These are phyloP conservation scores for Aspergillus pseudotamarii DNA, from an alignment of 2,329 filamentous ascomycete genomes.

Conservation along the genomic window DNA sequence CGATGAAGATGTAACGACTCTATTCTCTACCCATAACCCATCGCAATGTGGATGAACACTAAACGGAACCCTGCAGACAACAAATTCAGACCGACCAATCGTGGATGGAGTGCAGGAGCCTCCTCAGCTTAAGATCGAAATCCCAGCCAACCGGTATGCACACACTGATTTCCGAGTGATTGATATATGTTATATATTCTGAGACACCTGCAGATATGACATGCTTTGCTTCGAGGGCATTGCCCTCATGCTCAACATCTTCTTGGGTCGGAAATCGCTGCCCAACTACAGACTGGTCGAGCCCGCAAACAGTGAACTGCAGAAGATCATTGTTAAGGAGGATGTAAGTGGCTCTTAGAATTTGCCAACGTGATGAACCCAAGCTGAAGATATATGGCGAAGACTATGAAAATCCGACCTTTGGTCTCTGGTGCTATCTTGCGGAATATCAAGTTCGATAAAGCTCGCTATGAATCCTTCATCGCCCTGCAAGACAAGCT, in stretches of 20 bases:
- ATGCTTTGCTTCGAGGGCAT: slow-evolving; percentile 98
- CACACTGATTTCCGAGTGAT: neutral
- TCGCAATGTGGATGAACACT: neutral
- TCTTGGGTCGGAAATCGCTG: slow-evolving; percentile 73
- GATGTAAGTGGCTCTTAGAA: slow-evolving; percentile 47
- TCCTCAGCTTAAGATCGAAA: slow-evolving; percentile 95
- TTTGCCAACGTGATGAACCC: slow-evolving; percentile 9
- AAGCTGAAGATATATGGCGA: slow-evolving; percentile 7
- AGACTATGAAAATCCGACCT: slow-evolving; percentile 78
- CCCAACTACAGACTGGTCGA: slow-evolving; percentile 79
- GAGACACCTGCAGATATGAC: slow-evolving; percentile 60
- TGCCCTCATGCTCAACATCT: slow-evolving; percentile 92
- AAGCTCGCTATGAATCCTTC: slow-evolving; percentile 94
- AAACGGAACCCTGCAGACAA: slow-evolving; percentile 56
- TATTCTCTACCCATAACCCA: neutral
- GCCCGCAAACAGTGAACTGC: slow-evolving; percentile 71
- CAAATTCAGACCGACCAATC: slow-evolving; percentile 71
- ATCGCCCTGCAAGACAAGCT: slow-evolving; percentile 97
- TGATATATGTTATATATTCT: slow-evolving; percentile 19
- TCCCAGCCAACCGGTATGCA: slow-evolving; percentile 85
- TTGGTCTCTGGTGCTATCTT: slow-evolving; percentile 88
- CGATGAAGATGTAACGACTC: slow-evolving; percentile 73
- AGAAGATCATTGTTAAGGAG: slow-evolving; percentile 79
- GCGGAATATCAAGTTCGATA: slow-evolving; percentile 86
- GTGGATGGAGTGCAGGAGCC: slow-evolving; percentile 81